These are phyloP conservation scores for Saprolegnia diclina DNA, from an alignment of 352 stramenopile species.

Conservation along the genomic window DNA sequence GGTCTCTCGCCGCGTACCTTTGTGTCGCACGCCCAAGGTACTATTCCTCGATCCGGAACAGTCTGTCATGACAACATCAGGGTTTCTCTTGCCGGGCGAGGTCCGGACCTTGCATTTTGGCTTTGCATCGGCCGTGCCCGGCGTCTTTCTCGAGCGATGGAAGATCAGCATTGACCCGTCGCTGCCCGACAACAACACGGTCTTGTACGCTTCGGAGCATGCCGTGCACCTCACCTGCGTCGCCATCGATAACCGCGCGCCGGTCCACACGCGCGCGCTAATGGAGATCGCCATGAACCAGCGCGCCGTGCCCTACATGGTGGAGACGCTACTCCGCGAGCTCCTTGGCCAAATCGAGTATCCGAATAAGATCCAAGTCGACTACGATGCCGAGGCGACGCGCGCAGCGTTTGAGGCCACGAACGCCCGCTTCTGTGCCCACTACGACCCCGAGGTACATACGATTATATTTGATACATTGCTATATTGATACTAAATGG, in stretches of 20 bases:
- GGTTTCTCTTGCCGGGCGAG: conserved; percentile 53
- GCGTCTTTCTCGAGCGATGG: conserved; percentile 68
- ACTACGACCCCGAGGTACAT: conserved; percentile 21
- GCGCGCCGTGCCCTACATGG: conserved; percentile 40
- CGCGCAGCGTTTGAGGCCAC: conserved; percentile 37
- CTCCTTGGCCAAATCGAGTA: conserved; percentile 39
- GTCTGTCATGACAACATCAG: no score
- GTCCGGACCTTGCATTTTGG: conserved; percentile 49
- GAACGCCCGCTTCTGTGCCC: conserved; percentile 28
- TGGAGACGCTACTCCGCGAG: conserved; percentile 50
- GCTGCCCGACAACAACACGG: conserved; percentile 22
- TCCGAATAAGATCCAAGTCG: conserved; percentile 31
- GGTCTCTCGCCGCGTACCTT: conserved; percentile 31
- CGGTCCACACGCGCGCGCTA: conserved; percentile 30
- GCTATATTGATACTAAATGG: conserved; percentile 27
- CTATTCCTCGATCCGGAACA: no score
- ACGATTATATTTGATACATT: conserved; percentile 32
- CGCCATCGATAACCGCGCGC: conserved; percentile 54
- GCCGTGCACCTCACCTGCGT: conserved; percentile 46
- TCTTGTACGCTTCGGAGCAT: conserved; percentile 19
- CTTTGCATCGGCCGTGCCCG: conserved; percentile 42
- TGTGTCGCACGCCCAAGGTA: conserved; percentile 19
- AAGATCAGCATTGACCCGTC: conserved; percentile 51
- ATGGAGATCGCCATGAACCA: conserved; percentile 28
- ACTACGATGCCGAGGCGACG: conserved; percentile 33